Conservation (phyloP, 1,284 basidiomycete genomes). For the Trichosporon faecale region DNA sequence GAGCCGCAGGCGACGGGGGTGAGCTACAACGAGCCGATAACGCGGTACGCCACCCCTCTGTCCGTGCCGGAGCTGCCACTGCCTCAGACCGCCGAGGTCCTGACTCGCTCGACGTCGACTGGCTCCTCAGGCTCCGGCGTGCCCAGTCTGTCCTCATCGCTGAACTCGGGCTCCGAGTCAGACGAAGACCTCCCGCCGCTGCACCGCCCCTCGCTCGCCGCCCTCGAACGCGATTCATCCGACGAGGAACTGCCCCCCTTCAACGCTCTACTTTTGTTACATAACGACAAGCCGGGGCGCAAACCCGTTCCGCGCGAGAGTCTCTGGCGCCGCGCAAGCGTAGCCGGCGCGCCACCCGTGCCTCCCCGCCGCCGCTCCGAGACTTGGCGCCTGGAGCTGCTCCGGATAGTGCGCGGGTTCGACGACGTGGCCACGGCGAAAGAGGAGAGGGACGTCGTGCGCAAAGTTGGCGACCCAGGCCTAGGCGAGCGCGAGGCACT, state of each 20-base stretch:
- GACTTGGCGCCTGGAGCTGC: not conserved
- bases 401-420: not conserved
- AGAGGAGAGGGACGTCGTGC: not conserved
- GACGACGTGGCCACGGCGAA: not conserved
- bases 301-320: not conserved
- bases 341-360: not conserved
- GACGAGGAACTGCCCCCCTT: not conserved
- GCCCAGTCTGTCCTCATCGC: not conserved
- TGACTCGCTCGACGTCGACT: not conserved
- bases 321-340: not conserved
- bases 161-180: not conserved
- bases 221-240: not conserved
- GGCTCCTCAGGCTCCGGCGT: not conserved
- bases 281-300: not conserved
- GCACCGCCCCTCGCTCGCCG: not conserved
- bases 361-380: not conserved
- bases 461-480: not conserved
- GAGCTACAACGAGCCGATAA: not conserved
- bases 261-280: not conserved
- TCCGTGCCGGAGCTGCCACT: not conserved
- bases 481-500: constrained; percentile 1
- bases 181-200: not conserved
- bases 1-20: not conserved
- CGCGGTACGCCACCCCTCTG: not conserved
- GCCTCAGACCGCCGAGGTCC: not conserved